These are phyloP conservation scores for Globisporangium cylindrosporum DNA, from an alignment of 352 stramenopile genomes.

Conservation along the genomic window DNA sequence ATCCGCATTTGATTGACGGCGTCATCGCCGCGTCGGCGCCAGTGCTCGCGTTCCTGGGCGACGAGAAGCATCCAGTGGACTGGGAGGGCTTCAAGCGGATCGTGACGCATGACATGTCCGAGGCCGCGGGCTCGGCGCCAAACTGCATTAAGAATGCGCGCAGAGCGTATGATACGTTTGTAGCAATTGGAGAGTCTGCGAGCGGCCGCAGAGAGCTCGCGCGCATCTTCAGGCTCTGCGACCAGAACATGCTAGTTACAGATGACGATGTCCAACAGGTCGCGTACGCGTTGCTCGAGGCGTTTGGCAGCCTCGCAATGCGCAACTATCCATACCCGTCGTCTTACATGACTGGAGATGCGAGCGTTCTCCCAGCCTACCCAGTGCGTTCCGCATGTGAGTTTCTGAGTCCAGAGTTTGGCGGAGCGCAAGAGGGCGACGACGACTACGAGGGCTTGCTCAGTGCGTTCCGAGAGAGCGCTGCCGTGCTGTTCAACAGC, in stretches of 20 bases:
- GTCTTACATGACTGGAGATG: slow-evolving; percentile 44
- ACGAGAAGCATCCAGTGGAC: slow-evolving; percentile 39
- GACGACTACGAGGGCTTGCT: slow-evolving; percentile 19
- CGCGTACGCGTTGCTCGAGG: slow-evolving; percentile 18
- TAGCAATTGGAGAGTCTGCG: slow-evolving; percentile 36
- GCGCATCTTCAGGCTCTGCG: slow-evolving; percentile 30
- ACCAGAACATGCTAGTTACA: slow-evolving; percentile 21
- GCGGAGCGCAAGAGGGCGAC: not conserved
- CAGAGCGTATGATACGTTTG: slow-evolving; percentile 87
- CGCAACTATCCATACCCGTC: slow-evolving; percentile 52
- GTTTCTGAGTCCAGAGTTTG: slow-evolving; percentile 22
- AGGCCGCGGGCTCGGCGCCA: slow-evolving; percentile 23
- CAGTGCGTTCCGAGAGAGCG: slow-evolving; percentile 32
- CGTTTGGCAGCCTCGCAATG: slow-evolving; percentile 36
- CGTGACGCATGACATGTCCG: slow-evolving; percentile 40
- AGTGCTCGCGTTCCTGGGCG: slow-evolving; percentile 50
- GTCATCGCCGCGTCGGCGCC: slow-evolving; percentile 64
- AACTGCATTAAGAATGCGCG: slow-evolving; percentile 46
- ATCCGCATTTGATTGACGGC: slow-evolving; percentile 68
- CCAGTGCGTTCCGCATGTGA: slow-evolving; percentile 38
- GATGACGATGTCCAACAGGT: slow-evolving; percentile 21
- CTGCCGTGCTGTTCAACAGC: slow-evolving; percentile 50
- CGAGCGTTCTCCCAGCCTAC: slow-evolving; percentile 34
- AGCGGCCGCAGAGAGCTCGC: slow-evolving; percentile 28
- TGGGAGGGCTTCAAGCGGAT: slow-evolving; percentile 41